These are phyloP conservation scores for Mimosa pudica DNA, from an alignment of 306 rosid genomes.

Conservation along the genomic window DNA sequence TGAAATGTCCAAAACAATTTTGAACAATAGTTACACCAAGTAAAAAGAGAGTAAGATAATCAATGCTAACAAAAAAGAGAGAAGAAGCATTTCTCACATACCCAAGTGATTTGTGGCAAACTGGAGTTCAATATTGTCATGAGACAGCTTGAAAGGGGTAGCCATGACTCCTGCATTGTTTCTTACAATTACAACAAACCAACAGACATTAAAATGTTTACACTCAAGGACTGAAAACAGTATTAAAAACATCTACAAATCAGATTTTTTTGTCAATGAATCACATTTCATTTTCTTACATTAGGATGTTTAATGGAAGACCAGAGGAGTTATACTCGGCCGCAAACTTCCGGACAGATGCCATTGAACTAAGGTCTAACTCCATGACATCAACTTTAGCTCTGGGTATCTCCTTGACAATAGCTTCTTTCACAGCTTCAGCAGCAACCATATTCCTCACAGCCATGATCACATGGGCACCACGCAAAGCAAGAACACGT, in stretches of 20 bases:
- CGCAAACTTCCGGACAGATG: conserved; percentile 71
- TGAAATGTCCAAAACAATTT: not conserved
- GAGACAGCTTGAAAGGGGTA: conserved; percentile 62
- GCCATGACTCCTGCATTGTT: conserved; percentile 93
- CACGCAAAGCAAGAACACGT: conserved; percentile 83
- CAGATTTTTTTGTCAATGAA: not conserved
- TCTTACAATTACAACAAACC: conserved; percentile 53
- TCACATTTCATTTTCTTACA: conserved; percentile 55
- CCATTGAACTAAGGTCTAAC: conserved; percentile 73
- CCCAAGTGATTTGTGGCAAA: conserved; percentile 89
- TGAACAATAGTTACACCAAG: conserved; percentile 15
- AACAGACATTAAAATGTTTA: conserved; percentile 31
- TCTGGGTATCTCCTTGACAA: conserved; percentile 62
- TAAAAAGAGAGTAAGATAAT: not conserved
- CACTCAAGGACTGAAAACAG: not conserved
- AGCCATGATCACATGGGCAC: conserved; percentile 80
- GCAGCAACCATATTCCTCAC: conserved; percentile 69
- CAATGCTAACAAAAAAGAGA: not conserved
- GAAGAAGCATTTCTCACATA: conserved; percentile 24
- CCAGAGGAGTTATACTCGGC: conserved; percentile 54
- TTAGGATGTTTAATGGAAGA: conserved; percentile 70
- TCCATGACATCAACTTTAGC: conserved; percentile 83
- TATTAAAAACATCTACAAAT: conserved; percentile 3
- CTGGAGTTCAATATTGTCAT: conserved; percentile 80
- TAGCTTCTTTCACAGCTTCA: conserved; percentile 50